These are phyloP conservation scores for Paramecium octaurelia DNA, from an alignment of 73 alveolate genomes.

Conservation along the genomic window DNA sequence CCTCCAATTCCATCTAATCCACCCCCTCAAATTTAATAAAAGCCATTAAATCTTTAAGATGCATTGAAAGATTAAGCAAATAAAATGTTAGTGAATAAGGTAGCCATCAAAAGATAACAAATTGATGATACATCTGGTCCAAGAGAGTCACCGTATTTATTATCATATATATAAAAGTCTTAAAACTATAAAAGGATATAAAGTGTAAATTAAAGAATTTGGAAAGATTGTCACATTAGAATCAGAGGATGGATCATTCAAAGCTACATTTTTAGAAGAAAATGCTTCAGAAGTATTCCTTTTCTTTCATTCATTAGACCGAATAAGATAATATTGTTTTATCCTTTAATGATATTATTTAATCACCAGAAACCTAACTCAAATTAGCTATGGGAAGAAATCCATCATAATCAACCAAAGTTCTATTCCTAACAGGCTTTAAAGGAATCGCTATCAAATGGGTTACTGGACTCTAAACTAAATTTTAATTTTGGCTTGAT, in stretches of 20 bases:
- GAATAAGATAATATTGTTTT: background rate
- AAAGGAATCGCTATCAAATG: background rate
- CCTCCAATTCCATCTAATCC: too few relatives aligned
- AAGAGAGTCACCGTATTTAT: background rate
- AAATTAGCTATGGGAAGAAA: background rate
- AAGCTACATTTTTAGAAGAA: background rate
- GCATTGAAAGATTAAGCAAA: background rate
- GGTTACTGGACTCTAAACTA: background rate
- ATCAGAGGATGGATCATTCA: background rate
- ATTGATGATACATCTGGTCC: background rate
- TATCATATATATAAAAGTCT: too few relatives aligned
- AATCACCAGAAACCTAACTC: background rate
- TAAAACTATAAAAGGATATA: background rate
- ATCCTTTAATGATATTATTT: background rate
- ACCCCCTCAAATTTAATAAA: too few relatives aligned
- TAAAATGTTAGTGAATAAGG: background rate
- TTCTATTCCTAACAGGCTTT: background rate
- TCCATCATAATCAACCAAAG: background rate
- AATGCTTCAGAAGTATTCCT: background rate
- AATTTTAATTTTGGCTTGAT: background rate
- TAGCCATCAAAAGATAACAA: background rate
- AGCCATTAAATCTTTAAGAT: too few relatives aligned
- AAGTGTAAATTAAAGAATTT: background rate
- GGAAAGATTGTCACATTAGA: background rate
- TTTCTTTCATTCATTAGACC: background rate